Evolutionary conservation across 495 filamentous ascomycete species (phyloP).

Genomic region (Articulospora tetracladia): DNA sequence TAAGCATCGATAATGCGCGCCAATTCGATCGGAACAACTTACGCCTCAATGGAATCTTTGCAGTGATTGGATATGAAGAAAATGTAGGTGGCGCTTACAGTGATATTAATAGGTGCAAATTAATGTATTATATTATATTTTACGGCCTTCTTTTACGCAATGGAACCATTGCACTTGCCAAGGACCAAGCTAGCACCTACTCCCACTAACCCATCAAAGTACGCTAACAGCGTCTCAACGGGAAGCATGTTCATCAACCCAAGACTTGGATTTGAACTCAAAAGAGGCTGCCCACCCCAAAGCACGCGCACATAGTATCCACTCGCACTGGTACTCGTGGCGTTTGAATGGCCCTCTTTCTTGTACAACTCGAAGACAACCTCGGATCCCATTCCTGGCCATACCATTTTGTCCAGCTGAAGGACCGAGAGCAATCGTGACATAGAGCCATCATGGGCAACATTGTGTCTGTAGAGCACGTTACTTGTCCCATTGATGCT

Average conservation of each 20-base stretch:
- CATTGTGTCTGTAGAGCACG: conserved; percentile 58
- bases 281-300: conserved; percentile 58
- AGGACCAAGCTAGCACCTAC: conserved; percentile 40
- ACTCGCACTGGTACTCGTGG: conserved; percentile 14
- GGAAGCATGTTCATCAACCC: conserved; percentile 61
- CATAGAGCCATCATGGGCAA: conserved; percentile 68
- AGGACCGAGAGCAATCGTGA: conserved; percentile 57
- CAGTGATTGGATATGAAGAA: too few relatives aligned
- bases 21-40: too few relatives aligned
- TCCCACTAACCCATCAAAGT: conserved; percentile 63
- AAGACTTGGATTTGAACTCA: conserved; percentile 52
- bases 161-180: conserved; percentile 29
- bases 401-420: conserved; percentile 65
- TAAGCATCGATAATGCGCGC: too few relatives aligned
- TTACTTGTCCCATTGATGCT: conserved; percentile 31
- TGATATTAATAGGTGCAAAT: too few relatives aligned
- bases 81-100: too few relatives aligned
- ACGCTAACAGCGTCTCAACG: conserved; percentile 51
- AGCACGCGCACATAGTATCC: conserved; percentile 52
- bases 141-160: not conserved
- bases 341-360: conserved; percentile 12
- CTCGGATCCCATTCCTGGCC: conserved; percentile 71
- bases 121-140: not conserved
- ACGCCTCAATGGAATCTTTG: too few relatives aligned
- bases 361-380: conserved; percentile 64